Base-by-base conservation (phyloP, 208 protist species). In the Acanthamoeba triangularis region DNA sequence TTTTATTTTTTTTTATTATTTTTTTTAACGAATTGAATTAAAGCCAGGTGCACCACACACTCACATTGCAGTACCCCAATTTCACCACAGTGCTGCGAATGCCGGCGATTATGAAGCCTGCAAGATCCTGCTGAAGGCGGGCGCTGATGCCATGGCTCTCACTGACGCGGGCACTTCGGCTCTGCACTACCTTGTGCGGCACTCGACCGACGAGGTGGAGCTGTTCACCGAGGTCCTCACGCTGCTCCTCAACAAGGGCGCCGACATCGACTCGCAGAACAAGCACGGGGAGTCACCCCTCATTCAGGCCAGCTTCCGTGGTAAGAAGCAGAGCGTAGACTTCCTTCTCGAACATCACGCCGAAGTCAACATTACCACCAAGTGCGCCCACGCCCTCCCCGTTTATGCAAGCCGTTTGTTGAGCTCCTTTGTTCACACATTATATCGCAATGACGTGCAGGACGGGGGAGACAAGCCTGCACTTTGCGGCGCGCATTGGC, bases 151-250 rank as follows among this genome's bases (percentile, higher is more conserved):
- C 25, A 65, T 41, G 37, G 90, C 90, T 23, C 67, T 84, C 20
- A 94, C 90, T 1, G 90, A 94, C 30, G 90, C 90, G 18, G 90
- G 90, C 65, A 94, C 90, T 1, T 94, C 95, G 37, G 67, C 96
- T 3, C 35, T 97, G 35, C 96, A 97, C 47, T 97, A 96, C 78
- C 96, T 97, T 85, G 96, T 96, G 28, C 94, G 96, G n/a, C 96
- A 96, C 49, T 96, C 95, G 18, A 78, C 47, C 18, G 90, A 82
- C 28, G 90, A 90, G 59, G 88, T 87, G 33, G 95, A 95, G 5
- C 94, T 96, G 35, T 95, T 88, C 94, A 59, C 76, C 37, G 96
- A 97, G 33, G 88, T 96, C 30, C 95, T 97, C 56, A 47, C 95
- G 67, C 35, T 95, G 28, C 96, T 97, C 44, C 61, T 97, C 35